phyloP scores from a whole-genome alignment of 2,329 filamentous ascomycete genomes.

The Arthrobotrys entomopaga region DNA sequence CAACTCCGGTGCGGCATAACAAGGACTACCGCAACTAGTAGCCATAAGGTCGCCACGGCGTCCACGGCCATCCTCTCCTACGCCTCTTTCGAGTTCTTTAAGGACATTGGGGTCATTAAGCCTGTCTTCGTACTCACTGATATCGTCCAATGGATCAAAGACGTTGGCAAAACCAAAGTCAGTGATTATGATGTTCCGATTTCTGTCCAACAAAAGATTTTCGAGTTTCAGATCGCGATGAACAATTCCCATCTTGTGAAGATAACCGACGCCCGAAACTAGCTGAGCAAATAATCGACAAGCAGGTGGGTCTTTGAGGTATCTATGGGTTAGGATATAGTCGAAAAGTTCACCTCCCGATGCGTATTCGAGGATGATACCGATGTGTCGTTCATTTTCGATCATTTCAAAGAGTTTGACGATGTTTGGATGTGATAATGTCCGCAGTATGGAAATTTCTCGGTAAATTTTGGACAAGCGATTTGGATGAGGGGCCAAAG shows the following conservation, averaged over 20 bases:
- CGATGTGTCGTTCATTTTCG: slow-evolving; percentile 95
- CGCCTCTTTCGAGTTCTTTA: slow-evolving; percentile 84
- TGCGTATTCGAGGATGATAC: slow-evolving; percentile 97
- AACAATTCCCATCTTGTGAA: slow-evolving; percentile 98
- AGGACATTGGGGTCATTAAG: slow-evolving; percentile 88
- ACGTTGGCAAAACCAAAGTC: slow-evolving; percentile 99
- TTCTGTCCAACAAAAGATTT: slow-evolving; percentile 91
- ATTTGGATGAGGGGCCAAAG: slow-evolving; percentile 84
- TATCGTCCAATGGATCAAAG: slow-evolving; percentile 87
- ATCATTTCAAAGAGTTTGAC: slow-evolving; percentile 98
- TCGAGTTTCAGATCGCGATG: slow-evolving; percentile 97
- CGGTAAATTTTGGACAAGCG: slow-evolving; percentile 96
- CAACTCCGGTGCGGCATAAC: slow-evolving; percentile 94
- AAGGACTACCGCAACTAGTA: slow-evolving; percentile 97
- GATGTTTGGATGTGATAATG: slow-evolving; percentile 93
- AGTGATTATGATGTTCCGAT: slow-evolving; percentile 99
- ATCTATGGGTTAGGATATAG: slow-evolving; percentile 96
- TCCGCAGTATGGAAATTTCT: slow-evolving; percentile 89
- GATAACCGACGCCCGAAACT: slow-evolving; percentile 93
- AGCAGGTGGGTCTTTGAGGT: slow-evolving; percentile 91
- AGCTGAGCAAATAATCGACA: slow-evolving; percentile 93
- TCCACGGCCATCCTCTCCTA: slow-evolving; percentile 67
- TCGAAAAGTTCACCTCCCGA: slow-evolving; percentile 98
- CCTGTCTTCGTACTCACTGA: slow-evolving; percentile 87
- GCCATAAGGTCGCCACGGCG: slow-evolving; percentile 96